These are phyloP conservation scores for Candida sanyiensis DNA, from an alignment of 805 yeast genomes.

Conservation along the genomic window DNA sequence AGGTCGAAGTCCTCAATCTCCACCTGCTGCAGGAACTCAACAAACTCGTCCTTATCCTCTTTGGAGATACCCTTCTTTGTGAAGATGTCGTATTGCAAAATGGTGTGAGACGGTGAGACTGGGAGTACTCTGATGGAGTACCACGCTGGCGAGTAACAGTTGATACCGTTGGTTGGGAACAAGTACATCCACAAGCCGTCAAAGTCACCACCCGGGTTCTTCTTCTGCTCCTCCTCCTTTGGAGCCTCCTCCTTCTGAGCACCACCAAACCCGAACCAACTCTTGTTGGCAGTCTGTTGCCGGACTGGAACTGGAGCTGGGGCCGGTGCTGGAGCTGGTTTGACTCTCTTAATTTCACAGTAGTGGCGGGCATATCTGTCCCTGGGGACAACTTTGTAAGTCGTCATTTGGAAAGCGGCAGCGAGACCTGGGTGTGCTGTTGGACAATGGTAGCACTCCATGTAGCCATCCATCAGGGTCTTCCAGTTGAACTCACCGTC, in stretches of 20 bases:
- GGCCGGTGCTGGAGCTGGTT: conserved; percentile 21
- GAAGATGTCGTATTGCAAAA: conserved; percentile 55
- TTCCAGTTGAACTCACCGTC: conserved; percentile 65
- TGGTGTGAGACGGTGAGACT: conserved; percentile 45
- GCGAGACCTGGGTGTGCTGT: conserved; percentile 60
- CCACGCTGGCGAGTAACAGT: conserved; percentile 65
- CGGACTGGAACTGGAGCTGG: conserved; percentile 26
- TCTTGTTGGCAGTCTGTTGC: conserved; percentile 30
- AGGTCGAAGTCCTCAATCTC: conserved; percentile 58
- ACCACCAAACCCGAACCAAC: conserved; percentile 52
- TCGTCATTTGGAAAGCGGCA: conserved; percentile 54
- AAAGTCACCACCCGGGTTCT: conserved; percentile 56
- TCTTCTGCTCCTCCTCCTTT: conserved; percentile 19
- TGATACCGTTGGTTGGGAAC: conserved; percentile 55
- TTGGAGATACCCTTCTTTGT: conserved; percentile 53
- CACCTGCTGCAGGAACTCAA: conserved; percentile 56
- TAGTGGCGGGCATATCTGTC: conserved; percentile 56
- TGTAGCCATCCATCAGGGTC: conserved; percentile 62
- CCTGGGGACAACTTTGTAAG: conserved; percentile 59
- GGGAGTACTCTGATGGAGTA: conserved; percentile 58
- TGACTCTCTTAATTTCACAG: conserved; percentile 43
- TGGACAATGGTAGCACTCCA: conserved; percentile 65
- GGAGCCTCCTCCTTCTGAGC: conserved; percentile 24
- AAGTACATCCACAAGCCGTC: conserved; percentile 60
- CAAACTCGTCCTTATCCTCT: conserved; percentile 51